Percentiles rank a stretch among this genome's conserved stretches.
These are phyloP conservation scores for Colletotrichum noveboracense DNA, from an alignment of 2,329 filamentous ascomycete genomes.

Conservation along the genomic window DNA sequence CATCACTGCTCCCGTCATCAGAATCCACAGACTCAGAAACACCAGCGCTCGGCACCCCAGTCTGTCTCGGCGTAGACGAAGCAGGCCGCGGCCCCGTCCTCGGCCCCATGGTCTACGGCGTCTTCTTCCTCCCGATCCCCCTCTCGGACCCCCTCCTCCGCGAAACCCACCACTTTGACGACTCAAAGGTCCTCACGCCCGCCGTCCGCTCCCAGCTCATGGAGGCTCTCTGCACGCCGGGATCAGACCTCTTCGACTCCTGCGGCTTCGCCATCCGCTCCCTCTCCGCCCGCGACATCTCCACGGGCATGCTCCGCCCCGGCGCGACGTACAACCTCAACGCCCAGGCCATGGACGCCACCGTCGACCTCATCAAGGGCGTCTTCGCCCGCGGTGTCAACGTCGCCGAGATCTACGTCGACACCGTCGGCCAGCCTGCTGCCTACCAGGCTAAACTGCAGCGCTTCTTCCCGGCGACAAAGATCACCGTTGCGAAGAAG, in stretches of 20 bases:
- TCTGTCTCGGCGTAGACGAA: conserved; percentile 90
- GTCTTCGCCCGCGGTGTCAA: conserved; percentile 82
- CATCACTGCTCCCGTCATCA: conserved; percentile 54
- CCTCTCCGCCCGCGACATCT: conserved; percentile 85
- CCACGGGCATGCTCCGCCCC: conserved; percentile 75
- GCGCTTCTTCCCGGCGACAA: conserved; percentile 78
- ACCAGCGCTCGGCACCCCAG: conserved; percentile 33
- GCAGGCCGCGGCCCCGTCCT: conserved; percentile 94
- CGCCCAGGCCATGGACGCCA: conserved; percentile 93
- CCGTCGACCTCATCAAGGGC: conserved; percentile 78
- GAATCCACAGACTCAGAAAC: conserved; percentile 29
- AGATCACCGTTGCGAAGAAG: conserved; percentile 84
- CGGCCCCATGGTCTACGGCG: conserved; percentile 76
- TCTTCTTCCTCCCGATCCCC: conserved; percentile 77
- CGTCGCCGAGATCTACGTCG: conserved; percentile 88
- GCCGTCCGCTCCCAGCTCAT: conserved; percentile 76
- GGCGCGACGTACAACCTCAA: conserved; percentile 84
- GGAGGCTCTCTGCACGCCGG: conserved; percentile 71
- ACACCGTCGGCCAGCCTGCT: conserved; percentile 86
- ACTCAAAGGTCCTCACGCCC: conserved; percentile 90
- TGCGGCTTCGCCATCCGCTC: conserved; percentile 87
- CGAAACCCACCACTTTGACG: conserved; percentile 84
- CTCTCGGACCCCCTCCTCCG: conserved; percentile 77
- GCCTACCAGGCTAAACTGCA: conserved; percentile 86
- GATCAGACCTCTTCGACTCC: conserved; percentile 47